Conservation (phyloP, 2,329 filamentous ascomycete species). For the Remersonia thermophila region DNA sequence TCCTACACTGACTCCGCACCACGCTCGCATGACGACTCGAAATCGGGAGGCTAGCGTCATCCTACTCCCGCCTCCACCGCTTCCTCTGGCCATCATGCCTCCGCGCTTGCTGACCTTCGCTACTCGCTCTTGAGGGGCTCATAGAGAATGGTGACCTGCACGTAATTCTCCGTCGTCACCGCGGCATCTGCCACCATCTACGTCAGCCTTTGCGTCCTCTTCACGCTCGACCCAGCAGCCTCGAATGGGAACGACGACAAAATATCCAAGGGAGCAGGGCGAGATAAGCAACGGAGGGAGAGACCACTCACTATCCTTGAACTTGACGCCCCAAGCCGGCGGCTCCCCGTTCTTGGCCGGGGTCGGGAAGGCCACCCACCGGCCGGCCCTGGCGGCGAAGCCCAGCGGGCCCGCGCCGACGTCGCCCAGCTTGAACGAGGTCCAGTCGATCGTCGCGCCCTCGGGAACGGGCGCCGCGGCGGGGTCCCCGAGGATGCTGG, state of each 20-base stretch:
- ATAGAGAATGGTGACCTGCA: constrained; percentile 23
- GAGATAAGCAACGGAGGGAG: neutral
- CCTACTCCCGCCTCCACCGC: too few relatives aligned
- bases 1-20: too few relatives aligned
- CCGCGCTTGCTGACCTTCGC: too few relatives aligned
- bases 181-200: too few relatives aligned
- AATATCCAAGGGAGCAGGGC: neutral
- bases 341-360: constrained; percentile 5
- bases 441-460: constrained; percentile 22
- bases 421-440: constrained; percentile 22
- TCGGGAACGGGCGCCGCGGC: constrained; percentile 15
- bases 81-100: too few relatives aligned
- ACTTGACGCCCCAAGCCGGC: constrained; percentile 23
- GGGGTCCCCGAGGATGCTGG: constrained; percentile 23
- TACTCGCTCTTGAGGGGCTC: constrained; percentile 12
- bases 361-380: constrained; percentile 26
- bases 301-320: constrained; percentile 25
- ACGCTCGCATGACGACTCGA: too few relatives aligned
- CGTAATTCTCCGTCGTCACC: constrained; percentile 22
- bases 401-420: constrained; percentile 6
- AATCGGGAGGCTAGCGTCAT: too few relatives aligned
- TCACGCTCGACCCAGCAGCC: too few relatives aligned
- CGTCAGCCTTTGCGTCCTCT: constrained; percentile 9
- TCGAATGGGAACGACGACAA: neutral
- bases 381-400: constrained; percentile 12